A percentile compares a stretch with the other conserved stretches of the same genome.
These are phyloP conservation scores for Stagonosporopsis cucurbitacearum DNA, from an alignment of 2,329 filamentous ascomycete species.

Conservation along the genomic window DNA sequence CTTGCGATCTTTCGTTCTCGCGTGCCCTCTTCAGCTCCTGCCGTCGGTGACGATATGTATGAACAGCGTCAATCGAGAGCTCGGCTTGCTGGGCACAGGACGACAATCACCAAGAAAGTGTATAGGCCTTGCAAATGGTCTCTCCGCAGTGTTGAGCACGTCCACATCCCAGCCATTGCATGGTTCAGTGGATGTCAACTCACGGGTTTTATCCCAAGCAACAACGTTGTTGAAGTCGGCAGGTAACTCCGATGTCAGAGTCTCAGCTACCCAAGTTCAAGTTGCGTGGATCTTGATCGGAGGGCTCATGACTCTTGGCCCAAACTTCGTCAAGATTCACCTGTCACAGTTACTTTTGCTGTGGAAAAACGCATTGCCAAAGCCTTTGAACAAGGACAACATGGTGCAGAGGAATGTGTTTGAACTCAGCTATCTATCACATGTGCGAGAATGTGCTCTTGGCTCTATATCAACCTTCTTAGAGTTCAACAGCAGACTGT, in stretches of 20 bases:
- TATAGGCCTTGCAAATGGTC: conserved; percentile 87
- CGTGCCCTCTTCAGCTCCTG: conserved; percentile 89
- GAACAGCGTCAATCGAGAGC: conserved; percentile 89
- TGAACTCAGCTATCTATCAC: conserved; percentile 90
- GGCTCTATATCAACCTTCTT: conserved; percentile 91
- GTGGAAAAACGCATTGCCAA: conserved; percentile 97
- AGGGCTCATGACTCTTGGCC: conserved; percentile 92
- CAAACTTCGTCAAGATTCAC: conserved; percentile 99
- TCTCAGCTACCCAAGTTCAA: conserved; percentile 93
- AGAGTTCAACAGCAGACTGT: conserved; percentile 87
- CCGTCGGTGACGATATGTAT: conserved; percentile 94
- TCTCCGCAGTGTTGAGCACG: conserved; percentile 89
- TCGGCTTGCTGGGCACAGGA: conserved; percentile 75
- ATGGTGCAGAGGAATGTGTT: conserved; percentile 81
- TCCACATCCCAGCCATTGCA: conserved; percentile 88
- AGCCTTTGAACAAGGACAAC: conserved; percentile 91
- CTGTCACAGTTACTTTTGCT: conserved; percentile 89
- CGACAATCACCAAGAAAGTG: conserved; percentile 83
- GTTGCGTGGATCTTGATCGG: conserved; percentile 98
- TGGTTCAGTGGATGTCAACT: conserved; percentile 94
- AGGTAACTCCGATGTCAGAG: conserved; percentile 85
- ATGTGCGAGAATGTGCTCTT: conserved; percentile 92
- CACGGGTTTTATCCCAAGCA: conserved; percentile 86
- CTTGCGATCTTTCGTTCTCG: conserved; percentile 83
- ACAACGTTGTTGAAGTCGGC: conserved; percentile 92